A percentile compares a stretch with the other conserved stretches of the same genome.
These are phyloP conservation scores for Epicoccum nigrum DNA, from an alignment of 2,329 filamentous ascomycete species.

Conservation along the genomic window DNA sequence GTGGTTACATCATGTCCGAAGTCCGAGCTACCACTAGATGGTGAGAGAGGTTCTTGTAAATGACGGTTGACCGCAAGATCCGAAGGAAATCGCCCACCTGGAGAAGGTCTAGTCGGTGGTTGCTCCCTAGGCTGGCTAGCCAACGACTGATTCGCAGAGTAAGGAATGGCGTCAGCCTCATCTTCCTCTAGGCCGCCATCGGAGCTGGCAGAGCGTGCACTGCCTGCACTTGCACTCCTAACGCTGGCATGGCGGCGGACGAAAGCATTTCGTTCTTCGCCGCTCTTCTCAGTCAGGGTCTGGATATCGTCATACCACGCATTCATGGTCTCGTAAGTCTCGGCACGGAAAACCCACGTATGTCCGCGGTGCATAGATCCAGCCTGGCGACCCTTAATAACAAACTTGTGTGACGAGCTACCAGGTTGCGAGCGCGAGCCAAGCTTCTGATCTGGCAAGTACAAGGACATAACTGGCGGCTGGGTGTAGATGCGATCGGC, in stretches of 20 bases:
- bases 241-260: conserved; percentile 81
- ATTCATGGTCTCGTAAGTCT: conserved; percentile 90
- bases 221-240: conserved; percentile 73
- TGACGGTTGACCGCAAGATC: conserved; percentile 87
- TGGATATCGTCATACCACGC: conserved; percentile 96
- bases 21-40: conserved; percentile 80
- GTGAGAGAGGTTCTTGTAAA: conserved; percentile 79
- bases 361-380: conserved; percentile 86
- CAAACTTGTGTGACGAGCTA: conserved; percentile 94
- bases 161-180: conserved; percentile 69
- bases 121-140: conserved; percentile 45
- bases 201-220: conserved; percentile 58
- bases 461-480: conserved; percentile 93
- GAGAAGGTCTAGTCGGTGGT: conserved; percentile 72
- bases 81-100: conserved; percentile 96
- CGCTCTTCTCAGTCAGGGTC: conserved; percentile 82
- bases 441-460: conserved; percentile 91
- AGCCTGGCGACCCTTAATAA: conserved; percentile 94
- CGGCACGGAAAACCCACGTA: conserved; percentile 71
- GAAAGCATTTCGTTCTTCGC: conserved; percentile 86
- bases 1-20: conserved; percentile 66
- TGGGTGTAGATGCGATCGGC: conserved; percentile 83
- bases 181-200: conserved; percentile 53
- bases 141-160: conserved; percentile 63
- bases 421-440: conserved; percentile 85